These are phyloP conservation scores for Excoecaria agallocha DNA, from an alignment of 345 rosid genomes.

Conservation along the genomic window DNA sequence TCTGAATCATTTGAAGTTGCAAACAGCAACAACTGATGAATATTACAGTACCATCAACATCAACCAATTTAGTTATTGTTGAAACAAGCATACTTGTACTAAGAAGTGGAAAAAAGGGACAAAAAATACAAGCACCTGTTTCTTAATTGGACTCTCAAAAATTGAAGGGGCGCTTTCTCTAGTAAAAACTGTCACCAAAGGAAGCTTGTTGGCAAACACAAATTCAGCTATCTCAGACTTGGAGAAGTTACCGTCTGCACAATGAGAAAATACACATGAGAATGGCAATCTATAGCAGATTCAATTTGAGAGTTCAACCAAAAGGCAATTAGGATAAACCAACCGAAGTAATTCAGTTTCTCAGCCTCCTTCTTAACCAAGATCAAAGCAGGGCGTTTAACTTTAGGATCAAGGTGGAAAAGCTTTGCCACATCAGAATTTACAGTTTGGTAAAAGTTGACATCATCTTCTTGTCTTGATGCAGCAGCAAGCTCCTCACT, in stretches of 20 bases:
- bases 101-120: neutral
- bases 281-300: conserved; percentile 1
- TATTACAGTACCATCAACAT: conserved; percentile 6
- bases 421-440: conserved; percentile 89
- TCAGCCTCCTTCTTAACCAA: conserved; percentile 82
- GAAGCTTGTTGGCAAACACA: conserved; percentile 78
- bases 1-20: conserved; percentile 61
- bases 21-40: conserved; percentile 71
- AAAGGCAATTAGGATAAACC: conserved; percentile 24
- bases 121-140: conserved; percentile 66
- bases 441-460: conserved; percentile 83
- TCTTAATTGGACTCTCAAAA: conserved; percentile 86
- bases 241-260: conserved; percentile 79
- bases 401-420: conserved; percentile 74
- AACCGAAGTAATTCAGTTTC: conserved; percentile 75
- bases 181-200: conserved; percentile 76
- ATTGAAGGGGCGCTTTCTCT: conserved; percentile 72
- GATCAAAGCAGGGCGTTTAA: conserved; percentile 78
- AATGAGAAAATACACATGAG: conserved; percentile 19
- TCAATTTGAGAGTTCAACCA: neutral
- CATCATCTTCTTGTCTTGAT: conserved; percentile 86
- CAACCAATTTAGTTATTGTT: neutral
- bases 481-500: conserved; percentile 83
- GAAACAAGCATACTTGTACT: neutral
- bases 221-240: conserved; percentile 66